Percentiles rank a stretch among this genome's conserved stretches.
phyloP scores from a whole-genome alignment of 225 moss, liverwort and hornwort species.

The Bryum argenteum region DNA sequence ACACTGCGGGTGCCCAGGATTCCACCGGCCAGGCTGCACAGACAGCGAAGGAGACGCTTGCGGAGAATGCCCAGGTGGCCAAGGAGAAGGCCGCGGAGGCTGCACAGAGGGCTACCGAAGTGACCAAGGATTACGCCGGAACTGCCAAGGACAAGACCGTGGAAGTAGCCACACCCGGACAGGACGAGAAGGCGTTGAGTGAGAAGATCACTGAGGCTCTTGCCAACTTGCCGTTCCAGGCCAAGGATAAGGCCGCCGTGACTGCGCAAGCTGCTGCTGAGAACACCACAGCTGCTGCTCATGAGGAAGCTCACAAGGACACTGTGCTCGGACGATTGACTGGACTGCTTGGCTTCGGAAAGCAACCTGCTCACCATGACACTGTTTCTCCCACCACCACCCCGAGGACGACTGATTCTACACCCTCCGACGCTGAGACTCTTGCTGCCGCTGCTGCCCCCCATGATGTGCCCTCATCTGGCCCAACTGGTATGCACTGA shows the following conservation, averaged over 20 bases:
- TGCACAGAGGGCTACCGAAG: not conserved
- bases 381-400: not conserved
- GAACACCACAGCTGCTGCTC: not conserved
- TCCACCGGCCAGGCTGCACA: too few species aligned
- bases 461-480: slow-evolving; percentile 21
- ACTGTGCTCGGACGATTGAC: slow-evolving; percentile 31
- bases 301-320: slow-evolving; percentile 33
- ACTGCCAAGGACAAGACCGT: not conserved
- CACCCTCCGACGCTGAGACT: not conserved
- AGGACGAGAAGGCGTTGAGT: not conserved
- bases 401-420: too few species aligned
- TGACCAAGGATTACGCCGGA: slow-evolving; percentile 22
- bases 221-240: not conserved
- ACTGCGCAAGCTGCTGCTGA: slow-evolving; percentile 1
- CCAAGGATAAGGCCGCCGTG: slow-evolving; percentile 1
- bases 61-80: too few species aligned
- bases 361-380: slow-evolving; percentile 19
- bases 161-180: not conserved
- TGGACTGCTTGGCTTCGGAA: slow-evolving; percentile 34
- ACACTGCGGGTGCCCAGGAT: not conserved
- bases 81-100: too few species aligned
- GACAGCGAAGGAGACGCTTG: too few species aligned
- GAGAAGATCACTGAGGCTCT: not conserved
- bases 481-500: slow-evolving; percentile 27
- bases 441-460: not conserved